A percentile compares a stretch with the other conserved stretches of the same genome.
phyloP scores from a whole-genome alignment of 768 basidiomycete species.

The Saitozyma sp. region DNA sequence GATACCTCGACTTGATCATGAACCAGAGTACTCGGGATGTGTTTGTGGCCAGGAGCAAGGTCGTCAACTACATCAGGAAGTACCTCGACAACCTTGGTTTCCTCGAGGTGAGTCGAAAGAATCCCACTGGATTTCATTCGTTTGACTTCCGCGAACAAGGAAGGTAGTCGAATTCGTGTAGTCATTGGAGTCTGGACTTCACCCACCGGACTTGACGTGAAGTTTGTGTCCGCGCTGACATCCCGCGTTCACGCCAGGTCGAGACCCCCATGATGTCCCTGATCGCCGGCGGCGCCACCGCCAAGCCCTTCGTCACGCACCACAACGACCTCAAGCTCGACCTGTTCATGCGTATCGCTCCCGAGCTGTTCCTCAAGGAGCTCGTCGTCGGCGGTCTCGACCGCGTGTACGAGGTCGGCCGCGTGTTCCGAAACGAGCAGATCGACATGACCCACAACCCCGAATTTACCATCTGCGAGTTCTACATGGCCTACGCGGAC shows the following conservation, averaged over 20 bases:
- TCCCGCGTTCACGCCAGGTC: constrained; percentile 55
- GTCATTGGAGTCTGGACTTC: no score
- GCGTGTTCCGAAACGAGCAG: constrained; percentile 96
- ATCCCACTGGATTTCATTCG: not conserved
- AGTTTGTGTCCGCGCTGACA: no score
- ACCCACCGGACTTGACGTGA: no score
- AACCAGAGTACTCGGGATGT: constrained; percentile 84
- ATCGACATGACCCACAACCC: constrained; percentile 99
- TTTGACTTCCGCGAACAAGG: not conserved
- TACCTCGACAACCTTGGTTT: constrained; percentile 89
- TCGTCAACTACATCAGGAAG: constrained; percentile 88
- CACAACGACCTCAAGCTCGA: constrained; percentile 98
- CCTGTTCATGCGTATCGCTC: constrained; percentile 93
- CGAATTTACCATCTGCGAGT: constrained; percentile 99
- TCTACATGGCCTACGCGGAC: constrained; percentile 99
- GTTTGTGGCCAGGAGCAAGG: constrained; percentile 83
- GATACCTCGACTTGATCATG: constrained; percentile 96
- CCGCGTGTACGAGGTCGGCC: constrained; percentile 96
- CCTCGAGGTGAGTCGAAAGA: constrained; percentile 63
- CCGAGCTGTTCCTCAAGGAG: constrained; percentile 96
- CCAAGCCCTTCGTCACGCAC: constrained; percentile 97
- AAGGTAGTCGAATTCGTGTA: no score
- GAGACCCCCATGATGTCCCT: constrained; percentile 98
- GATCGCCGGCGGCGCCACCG: constrained; percentile 94
- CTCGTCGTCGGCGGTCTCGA: constrained; percentile 96